Evolutionary conservation across 1,139 yeast species (phyloP).

Genomic region (Pneumocystis jirovecii): DNA sequence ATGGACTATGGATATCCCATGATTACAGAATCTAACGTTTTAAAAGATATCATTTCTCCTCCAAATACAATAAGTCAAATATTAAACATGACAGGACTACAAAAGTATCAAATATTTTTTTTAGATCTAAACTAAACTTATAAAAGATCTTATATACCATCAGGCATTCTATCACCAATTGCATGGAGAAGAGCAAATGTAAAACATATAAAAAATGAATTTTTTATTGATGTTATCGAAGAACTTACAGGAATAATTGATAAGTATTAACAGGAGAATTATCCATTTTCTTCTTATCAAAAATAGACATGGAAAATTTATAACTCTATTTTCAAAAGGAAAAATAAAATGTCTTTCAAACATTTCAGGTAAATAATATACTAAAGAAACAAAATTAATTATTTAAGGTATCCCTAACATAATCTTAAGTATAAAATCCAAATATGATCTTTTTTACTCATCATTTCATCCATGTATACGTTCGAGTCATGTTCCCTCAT

Average conservation of each 20-base stretch:
- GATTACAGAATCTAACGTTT: conserved; percentile 53
- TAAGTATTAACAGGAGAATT: neutral
- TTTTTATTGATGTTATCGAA: conserved; percentile 66
- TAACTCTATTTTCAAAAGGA: neutral
- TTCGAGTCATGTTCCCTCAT: conserved; percentile 20
- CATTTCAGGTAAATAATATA: neutral
- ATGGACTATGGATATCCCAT: conserved; percentile 64
- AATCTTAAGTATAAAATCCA: conserved; percentile 41
- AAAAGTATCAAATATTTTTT: conserved; percentile 8
- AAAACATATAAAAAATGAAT: conserved; percentile 57
- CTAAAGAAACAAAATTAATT: conserved; percentile 27
- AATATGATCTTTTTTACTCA: conserved; percentile 23
- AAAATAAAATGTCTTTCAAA: neutral
- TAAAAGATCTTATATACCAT: neutral
- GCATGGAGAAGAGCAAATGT: conserved; percentile 68
- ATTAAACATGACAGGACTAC: conserved; percentile 13
- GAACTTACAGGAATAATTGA: neutral
- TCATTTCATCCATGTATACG: conserved; percentile 44
- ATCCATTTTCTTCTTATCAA: neutral
- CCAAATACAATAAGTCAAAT: conserved; percentile 22
- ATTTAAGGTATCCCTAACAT: conserved; percentile 56
- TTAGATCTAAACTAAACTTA: neutral
- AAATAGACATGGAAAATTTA: neutral
- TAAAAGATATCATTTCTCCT: conserved; percentile 58
- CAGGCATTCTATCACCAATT: conserved; percentile 21